Evolutionary conservation across 108 stramenopile species (phyloP), one percentile per base, ranked within the genome.

Genomic region (Discostella stelligeroides): DNA sequence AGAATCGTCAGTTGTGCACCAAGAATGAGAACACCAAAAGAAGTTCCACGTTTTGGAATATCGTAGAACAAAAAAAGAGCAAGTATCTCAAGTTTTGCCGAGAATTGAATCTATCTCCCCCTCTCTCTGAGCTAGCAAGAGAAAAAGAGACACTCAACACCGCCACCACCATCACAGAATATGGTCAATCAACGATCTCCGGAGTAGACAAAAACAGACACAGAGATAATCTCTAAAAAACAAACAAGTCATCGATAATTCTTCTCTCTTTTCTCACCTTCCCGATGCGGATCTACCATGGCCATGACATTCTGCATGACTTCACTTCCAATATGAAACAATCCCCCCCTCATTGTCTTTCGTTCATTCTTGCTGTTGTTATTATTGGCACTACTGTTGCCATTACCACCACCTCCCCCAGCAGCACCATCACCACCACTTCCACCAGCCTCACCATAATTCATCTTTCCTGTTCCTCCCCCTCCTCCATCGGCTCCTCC

Each of bases 261-360:
- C 14, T 4, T 11, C 17, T 20, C 20, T 5, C 25, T 28, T 18
- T 53, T 37, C 73, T 73, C 48, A 79, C 78, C 78, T 69, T 65
- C 48, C 62, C 62, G 56, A 13, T 75, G 68, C 4, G 73, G 49
- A 13, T 75, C 78, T 39, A 79, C 28, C 48, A 62, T 38, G 7
- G 78, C 28, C 24, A 74, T 40, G 0, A 42, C 66, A 49, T 51
- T 67, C 47, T 60, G 58, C 68, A 79, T 75, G 38, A 75, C 63
- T 17, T 69, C 73, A 49, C 55, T 47, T 43, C 68, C 78, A 49
- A 79, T 75, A 6, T 79, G 67, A n/a, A 68, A 60, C 68, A 74
- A 69, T 4, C 78, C 78, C 37, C 73, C 68, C 60, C 29, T 66
- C 29, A 68, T 73, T 37, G 15, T 38, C 12, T 38, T 30, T 21